Evolutionary conservation across 768 basidiomycete genomes (phyloP).

Genomic region (Macrolepiota dolichaula): DNA sequence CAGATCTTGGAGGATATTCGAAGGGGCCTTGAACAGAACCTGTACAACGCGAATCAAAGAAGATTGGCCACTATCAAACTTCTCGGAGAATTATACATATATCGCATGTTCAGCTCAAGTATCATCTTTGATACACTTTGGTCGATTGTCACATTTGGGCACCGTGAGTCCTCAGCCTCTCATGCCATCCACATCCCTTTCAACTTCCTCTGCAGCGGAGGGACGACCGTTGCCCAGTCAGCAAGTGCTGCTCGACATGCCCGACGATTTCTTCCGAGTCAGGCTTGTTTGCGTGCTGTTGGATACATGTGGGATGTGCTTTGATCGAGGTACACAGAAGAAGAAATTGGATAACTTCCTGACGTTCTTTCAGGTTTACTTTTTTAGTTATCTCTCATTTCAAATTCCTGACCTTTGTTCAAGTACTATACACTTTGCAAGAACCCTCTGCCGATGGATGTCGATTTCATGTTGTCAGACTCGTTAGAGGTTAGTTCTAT

Average conservation of each 20-base stretch:
- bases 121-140: conserved; percentile 93
- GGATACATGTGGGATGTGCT: conserved; percentile 97
- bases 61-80: conserved; percentile 91
- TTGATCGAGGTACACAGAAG: conserved; percentile 89
- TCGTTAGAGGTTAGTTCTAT: conserved; percentile 72
- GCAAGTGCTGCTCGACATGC: conserved; percentile 76
- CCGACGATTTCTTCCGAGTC: conserved; percentile 95
- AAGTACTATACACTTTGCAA: conserved; percentile 91
- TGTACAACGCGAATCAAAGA: conserved; percentile 93
- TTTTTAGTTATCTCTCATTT: conserved; percentile 1
- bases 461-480: conserved; percentile 95
- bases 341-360: conserved; percentile 93
- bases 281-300: conserved; percentile 88
- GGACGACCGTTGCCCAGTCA: conserved; percentile 83
- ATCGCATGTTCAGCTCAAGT: conserved; percentile 82
- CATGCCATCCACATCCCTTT: no score
- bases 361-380: conserved; percentile 82
- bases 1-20: conserved; percentile 93
- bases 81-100: conserved; percentile 96
- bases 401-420: conserved; percentile 1
- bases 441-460: conserved; percentile 89
- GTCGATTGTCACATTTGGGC: conserved; percentile 93
- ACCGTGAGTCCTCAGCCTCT: conserved; percentile 62
- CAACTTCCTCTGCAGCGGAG: conserved; percentile 54
- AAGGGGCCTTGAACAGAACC: conserved; percentile 87